Conservation (phyloP, 306 rosid genomes). For the Cucumis cinereus region DNA sequence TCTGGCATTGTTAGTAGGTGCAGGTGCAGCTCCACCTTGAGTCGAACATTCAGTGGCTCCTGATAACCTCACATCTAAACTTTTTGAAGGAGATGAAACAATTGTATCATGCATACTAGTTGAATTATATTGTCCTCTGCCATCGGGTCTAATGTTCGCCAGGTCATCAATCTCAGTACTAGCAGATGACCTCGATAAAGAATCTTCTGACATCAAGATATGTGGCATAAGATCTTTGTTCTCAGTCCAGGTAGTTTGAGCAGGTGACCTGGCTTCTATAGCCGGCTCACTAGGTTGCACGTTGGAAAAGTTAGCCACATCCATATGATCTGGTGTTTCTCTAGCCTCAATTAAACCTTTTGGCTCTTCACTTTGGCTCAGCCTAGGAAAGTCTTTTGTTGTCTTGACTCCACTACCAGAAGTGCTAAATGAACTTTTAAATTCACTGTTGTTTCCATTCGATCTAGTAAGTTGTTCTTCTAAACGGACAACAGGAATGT, state of each 20-base stretch:
- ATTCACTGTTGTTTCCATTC: conserved; percentile 19
- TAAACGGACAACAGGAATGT: conserved; percentile 25
- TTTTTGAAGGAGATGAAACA: conserved; percentile 23
- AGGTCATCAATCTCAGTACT: conserved; percentile 11
- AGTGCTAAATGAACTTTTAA: conserved; percentile 18
- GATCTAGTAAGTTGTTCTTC: conserved; percentile 24
- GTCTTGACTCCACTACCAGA: conserved; percentile 19
- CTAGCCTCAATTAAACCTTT: conserved; percentile 15
- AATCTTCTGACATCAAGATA: conserved; percentile 14
- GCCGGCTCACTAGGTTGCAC: conserved; percentile 12
- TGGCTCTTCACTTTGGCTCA: conserved; percentile 24
- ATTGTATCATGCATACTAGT: conserved; percentile 8
- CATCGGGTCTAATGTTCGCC: conserved; percentile 11
- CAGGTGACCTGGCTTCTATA: conserved; percentile 18
- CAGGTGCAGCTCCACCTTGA: conserved; percentile 10
- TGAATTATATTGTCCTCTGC: conserved; percentile 11
- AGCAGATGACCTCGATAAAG: conserved; percentile 3
- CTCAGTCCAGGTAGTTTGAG: conserved; percentile 18
- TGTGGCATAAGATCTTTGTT: conserved; percentile 17
- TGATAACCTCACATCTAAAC: conserved; percentile 12
- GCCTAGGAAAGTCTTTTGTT: conserved; percentile 14
- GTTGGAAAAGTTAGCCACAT: conserved; percentile 11
- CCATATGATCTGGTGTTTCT: conserved; percentile 13
- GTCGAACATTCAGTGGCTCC: conserved; percentile 18
- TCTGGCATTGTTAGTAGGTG: conserved; percentile 4